phyloP scores from a whole-genome alignment of 192 early-diverging fungal genomes.

The Coemansia sp. region DNA sequence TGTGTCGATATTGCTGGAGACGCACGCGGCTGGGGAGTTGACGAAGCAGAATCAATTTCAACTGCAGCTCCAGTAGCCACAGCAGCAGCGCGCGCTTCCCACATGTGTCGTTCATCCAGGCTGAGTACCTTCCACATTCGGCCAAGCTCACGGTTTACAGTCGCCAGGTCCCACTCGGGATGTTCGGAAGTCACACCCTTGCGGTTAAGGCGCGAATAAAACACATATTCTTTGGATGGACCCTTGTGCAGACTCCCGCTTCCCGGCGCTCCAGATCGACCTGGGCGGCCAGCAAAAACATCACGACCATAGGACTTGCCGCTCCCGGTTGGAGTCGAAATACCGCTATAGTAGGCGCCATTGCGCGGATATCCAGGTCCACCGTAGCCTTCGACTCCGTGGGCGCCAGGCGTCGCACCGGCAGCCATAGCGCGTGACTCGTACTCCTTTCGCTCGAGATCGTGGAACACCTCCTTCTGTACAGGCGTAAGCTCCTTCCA shows the following conservation, averaged over 20 bases:
- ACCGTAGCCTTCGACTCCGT: not conserved
- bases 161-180: constrained; percentile 51
- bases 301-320: constrained; percentile 7
- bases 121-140: constrained; percentile 50
- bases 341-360: constrained; percentile 19
- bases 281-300: not conserved
- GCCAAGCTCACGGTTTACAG: constrained; percentile 51
- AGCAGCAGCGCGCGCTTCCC: constrained; percentile 41
- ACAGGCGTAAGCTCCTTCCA: constrained; percentile 50
- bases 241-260: constrained; percentile 47
- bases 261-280: constrained; percentile 12
- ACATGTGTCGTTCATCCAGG: constrained; percentile 35
- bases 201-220: constrained; percentile 47
- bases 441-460: constrained; percentile 39
- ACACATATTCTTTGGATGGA: constrained; percentile 51
- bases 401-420: not conserved
- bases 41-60: constrained; percentile 15
- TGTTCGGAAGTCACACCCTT: constrained; percentile 34
- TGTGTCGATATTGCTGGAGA: constrained; percentile 15
- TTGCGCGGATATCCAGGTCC: constrained; percentile 22
- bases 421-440: constrained; percentile 29
- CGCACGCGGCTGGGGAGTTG: constrained; percentile 20
- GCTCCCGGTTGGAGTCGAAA: constrained; percentile 3
- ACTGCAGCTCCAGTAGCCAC: constrained; percentile 11
- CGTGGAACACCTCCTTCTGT: constrained; percentile 36